A percentile compares a stretch with the other conserved stretches of the same genome.
Conservation (phyloP, 2,329 filamentous ascomycete genomes). For the Hypoxylon sp. region DNA sequence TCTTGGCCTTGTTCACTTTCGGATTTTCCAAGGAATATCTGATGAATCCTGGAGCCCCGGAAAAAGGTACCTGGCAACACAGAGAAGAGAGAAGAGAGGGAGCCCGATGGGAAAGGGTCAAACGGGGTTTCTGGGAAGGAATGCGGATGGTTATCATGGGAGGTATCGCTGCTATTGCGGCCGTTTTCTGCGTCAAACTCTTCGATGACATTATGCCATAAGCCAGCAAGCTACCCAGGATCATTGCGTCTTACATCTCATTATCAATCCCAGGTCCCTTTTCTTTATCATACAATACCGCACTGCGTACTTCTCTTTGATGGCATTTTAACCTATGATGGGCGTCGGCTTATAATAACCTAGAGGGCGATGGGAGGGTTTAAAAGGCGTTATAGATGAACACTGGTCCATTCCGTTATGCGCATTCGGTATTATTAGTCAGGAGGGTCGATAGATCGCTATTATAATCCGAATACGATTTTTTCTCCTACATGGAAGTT, state of each 20-base stretch:
- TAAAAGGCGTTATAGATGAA: not conserved
- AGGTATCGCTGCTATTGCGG: conserved; percentile 68
- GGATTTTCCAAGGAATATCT: conserved; percentile 75
- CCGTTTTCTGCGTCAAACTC: conserved; percentile 67
- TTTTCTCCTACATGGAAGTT: not conserved
- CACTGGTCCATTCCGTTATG: not conserved
- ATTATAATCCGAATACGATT: not conserved
- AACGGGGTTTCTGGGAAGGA: conserved; percentile 62
- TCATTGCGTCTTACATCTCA: not conserved
- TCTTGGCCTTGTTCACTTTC: conserved; percentile 72
- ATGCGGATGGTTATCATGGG: conserved; percentile 71
- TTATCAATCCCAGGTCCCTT: not conserved
- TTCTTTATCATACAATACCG: not conserved
- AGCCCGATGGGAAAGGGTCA: conserved; percentile 52
- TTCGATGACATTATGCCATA: conserved; percentile 56
- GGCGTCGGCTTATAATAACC: not conserved
- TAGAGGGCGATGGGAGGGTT: not conserved
- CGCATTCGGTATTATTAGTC: not conserved
- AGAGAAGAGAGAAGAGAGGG: conserved; percentile 55
- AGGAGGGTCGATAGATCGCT: not conserved
- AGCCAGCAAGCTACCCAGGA: conserved; percentile 3
- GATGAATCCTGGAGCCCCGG: conserved; percentile 43
- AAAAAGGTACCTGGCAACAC: conserved; percentile 42
- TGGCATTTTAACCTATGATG: not conserved
- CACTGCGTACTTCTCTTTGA: not conserved